Base-by-base conservation (phyloP, 441 rosid genomes). In the Flueggea neowawraea region DNA sequence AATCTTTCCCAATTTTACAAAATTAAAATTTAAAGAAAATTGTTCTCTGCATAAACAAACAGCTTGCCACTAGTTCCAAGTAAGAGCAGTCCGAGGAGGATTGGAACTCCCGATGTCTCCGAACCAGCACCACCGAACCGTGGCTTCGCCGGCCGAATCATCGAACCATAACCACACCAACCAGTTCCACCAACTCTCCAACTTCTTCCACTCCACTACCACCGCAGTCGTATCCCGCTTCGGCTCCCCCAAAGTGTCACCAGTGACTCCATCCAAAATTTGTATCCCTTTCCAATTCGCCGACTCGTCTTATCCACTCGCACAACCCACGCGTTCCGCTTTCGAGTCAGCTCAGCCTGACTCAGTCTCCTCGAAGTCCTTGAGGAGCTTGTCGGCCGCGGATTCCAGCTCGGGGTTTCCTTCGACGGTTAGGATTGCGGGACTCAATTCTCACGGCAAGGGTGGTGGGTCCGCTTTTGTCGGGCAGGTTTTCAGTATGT, bases 401-500 rank as follows among this genome's bases (percentile, higher is more conserved):
- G 82, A 77, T 62, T 74, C 89, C 6, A 71, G 66, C 64, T 68
- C 95, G 3, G 84, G 85, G 5, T 77, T 89, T 73, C 91, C 95
- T n/a, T 85, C 99, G 12, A 79, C 96, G 51, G 84, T 91, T 68
- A 83, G 87, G 88, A 74, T 87, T 62, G 73, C 91, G 4, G 85
- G 88, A 63, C 84, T 90, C 44, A 80, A 66, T 60, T 85, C 93
- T 51, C 67, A 73, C 16, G 89, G 89, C 6, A 83, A 76, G 68
- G 74, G 79, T 45, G 85, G 96, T 10, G 97, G 97, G 31, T 97
- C 97, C 3, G 99, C 94, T 72, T 91, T 91, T 61, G 91, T 91
- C 3, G 99, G 97, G 12, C 99, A 87, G 82, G 99, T 91, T 31
- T 89, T 95, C 57, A 91, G 96, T 72, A 95, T 95, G 96, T 91